Percentiles rank a stretch among this genome's conserved stretches.
Conservation (phyloP, 2,329 filamentous ascomycete species). For the Sporothrix humicola region DNA sequence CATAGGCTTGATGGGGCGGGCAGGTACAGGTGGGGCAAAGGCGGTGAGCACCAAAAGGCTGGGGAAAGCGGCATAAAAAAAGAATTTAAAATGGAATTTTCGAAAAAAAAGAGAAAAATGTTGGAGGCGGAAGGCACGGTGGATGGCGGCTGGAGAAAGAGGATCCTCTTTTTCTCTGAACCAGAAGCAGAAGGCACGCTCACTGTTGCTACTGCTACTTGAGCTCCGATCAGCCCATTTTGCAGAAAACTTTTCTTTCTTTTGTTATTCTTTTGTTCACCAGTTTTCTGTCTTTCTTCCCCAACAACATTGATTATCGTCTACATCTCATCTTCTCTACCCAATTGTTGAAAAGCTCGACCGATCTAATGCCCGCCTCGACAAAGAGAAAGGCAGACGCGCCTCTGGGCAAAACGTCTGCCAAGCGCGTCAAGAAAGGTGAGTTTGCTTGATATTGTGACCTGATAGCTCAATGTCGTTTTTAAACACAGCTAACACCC, state of each 20-base stretch:
- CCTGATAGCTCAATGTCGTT: no score
- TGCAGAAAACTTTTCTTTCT: constrained; percentile 31
- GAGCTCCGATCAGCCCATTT: constrained; percentile 33
- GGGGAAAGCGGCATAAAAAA: constrained; percentile 20
- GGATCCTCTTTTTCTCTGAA: neutral
- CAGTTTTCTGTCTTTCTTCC: neutral
- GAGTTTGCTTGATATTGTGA: constrained; percentile 38
- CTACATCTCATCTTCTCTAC: neutral
- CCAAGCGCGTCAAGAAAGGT: constrained; percentile 59
- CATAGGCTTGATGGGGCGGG: neutral
- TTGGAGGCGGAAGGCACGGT: neutral
- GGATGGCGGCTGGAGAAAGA: neutral
- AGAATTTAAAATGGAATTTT: constrained; percentile 17
- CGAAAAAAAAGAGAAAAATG: neutral
- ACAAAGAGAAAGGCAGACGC: constrained; percentile 53
- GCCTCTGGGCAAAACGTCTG: constrained; percentile 51
- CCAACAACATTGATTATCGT: neutral
- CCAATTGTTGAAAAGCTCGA: neutral
- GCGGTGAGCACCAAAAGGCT: constrained; percentile 28
- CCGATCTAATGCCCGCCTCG: constrained; percentile 18
- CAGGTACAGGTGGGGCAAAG: constrained; percentile 24
- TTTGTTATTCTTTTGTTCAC: neutral
- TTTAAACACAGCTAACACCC: constrained; percentile 13
- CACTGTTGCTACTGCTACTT: constrained; percentile 15
- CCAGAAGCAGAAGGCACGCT: constrained; percentile 5